phyloP scores from a whole-genome alignment of 257 asterid genomes.

The Buddleja alternifolia region DNA sequence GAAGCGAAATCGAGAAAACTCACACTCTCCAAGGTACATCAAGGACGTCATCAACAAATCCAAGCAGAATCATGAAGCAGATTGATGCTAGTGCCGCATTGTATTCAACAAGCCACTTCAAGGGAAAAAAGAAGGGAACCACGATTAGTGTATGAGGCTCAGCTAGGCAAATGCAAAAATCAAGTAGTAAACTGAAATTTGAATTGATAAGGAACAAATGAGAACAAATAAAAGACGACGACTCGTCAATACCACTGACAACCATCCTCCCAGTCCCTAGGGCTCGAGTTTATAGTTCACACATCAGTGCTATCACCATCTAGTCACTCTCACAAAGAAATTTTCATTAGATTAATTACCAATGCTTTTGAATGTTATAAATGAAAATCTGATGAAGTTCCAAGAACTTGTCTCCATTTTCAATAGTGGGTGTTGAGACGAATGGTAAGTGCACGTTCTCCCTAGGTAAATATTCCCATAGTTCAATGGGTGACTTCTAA shows the following conservation, averaged over 20 bases:
- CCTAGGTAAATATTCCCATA: not conserved
- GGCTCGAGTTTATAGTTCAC: not conserved
- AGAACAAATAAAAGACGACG: not conserved
- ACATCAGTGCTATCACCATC: not conserved
- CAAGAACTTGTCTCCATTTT: not conserved
- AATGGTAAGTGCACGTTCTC: too few species aligned
- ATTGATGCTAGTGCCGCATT: constrained; percentile 95
- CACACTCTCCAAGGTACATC: constrained; percentile 99
- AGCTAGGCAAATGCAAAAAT: constrained; percentile 6
- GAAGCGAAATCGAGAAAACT: constrained; percentile 39
- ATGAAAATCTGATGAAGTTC: not conserved
- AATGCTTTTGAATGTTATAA: not conserved
- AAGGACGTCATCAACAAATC: constrained; percentile 96
- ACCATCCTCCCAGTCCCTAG: not conserved
- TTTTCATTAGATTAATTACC: not conserved
- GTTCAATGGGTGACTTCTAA: not conserved
- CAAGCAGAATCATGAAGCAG: constrained; percentile 95
- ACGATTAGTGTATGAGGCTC: not conserved
- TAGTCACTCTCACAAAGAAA: not conserved
- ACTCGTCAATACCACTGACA: not conserved
- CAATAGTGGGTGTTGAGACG: too few species aligned
- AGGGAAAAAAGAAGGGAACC: constrained; percentile 35
- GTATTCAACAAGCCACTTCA: constrained; percentile 99
- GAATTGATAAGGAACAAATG: constrained; percentile 5
- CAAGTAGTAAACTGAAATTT: not conserved